Conservation (phyloP, 768 basidiomycete genomes). For the Auriscalpium vulgare region DNA sequence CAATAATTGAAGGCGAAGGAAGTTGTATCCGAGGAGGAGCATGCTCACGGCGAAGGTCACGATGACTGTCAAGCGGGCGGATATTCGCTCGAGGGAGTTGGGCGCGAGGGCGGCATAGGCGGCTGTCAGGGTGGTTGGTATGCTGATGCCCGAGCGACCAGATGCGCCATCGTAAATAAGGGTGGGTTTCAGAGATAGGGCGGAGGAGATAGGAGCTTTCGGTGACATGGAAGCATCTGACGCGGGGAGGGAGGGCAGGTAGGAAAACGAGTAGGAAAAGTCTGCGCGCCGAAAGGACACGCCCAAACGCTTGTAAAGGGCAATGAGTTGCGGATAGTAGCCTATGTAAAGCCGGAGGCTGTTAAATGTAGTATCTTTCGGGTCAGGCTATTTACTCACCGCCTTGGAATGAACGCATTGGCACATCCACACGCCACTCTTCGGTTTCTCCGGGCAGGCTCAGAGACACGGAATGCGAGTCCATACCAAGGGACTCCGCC, state of each 20-base stretch:
- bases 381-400: slow-evolving; percentile 31
- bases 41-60: slow-evolving; percentile 36
- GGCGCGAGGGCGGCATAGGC: slow-evolving; percentile 13
- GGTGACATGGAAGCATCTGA: slow-evolving; percentile 22
- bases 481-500: slow-evolving; percentile 59
- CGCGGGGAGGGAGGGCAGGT: slow-evolving; percentile 26
- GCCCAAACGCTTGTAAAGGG: slow-evolving; percentile 54
- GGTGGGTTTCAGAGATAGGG: slow-evolving; percentile 23
- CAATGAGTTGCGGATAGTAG: slow-evolving; percentile 65
- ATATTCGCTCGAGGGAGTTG: slow-evolving; percentile 8
- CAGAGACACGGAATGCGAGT: slow-evolving; percentile 49
- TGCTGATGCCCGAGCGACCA: slow-evolving; percentile 43
- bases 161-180: slow-evolving; percentile 63
- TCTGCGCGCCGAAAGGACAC: slow-evolving; percentile 46
- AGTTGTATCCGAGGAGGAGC: slow-evolving; percentile 29
- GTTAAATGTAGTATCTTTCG: neutral
- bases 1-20: slow-evolving; percentile 17
- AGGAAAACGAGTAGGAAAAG: slow-evolving; percentile 70
- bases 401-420: slow-evolving; percentile 79
- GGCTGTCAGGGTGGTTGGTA: slow-evolving; percentile 29
- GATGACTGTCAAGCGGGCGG: slow-evolving; percentile 15
- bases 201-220: slow-evolving; percentile 1
- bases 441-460: slow-evolving; percentile 27
- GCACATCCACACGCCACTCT: slow-evolving; percentile 61
- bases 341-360: slow-evolving; percentile 30